Base-by-base conservation (phyloP, 305 asterid genomes). In the Salvia sclarea region DNA sequence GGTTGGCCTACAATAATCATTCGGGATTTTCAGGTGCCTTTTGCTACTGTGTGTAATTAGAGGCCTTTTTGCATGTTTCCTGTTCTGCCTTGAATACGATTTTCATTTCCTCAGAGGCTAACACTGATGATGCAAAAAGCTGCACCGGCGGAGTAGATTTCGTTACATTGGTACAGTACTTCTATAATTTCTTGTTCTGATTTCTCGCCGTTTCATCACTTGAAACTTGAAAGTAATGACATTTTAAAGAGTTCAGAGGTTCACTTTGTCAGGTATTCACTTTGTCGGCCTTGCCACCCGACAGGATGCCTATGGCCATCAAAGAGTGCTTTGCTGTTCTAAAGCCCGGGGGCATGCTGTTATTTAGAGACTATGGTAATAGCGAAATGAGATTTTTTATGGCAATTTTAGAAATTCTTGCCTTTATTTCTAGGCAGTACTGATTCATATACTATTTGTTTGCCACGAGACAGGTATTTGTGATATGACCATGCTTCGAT, bases 401-500 rank as follows among this genome's bases (percentile, higher is more conserved):
- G n/a, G n/a, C n/a, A 61, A 68, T 17, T 55, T 50, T 60, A 57
- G 70, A 33, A 41, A 33, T 59, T 59, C 37, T n/a, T n/a, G 16
- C 47, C 20, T 25, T 14, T 24, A 59, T 41, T 25, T 8, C 44
- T 56, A 49, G 37, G 63, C 8, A 43, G 12, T 25, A 35, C 28
- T 33, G 47, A 62, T 48, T 40, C 56, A 33, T 68, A 8, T 21
- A 20, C 52, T 7, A 17, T 40, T 28, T 74, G 53, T 56, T 60
- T 69, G 56, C 69, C 54, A 61, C 53, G 72, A 68, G 17, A 70
- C 84, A 93, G 98, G 98, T 72, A 87, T 90, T 68, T 88, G 83
- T 75, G 98, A 90, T 72, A 90, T 93, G 98, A 90, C 96, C 50
- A 93, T 93, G 98, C 95, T 93, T 78, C 93, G 98, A 25, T 93